Evolutionary conservation across 257 asterid genomes (phyloP).

Genomic region (Gentiana straminea): DNA sequence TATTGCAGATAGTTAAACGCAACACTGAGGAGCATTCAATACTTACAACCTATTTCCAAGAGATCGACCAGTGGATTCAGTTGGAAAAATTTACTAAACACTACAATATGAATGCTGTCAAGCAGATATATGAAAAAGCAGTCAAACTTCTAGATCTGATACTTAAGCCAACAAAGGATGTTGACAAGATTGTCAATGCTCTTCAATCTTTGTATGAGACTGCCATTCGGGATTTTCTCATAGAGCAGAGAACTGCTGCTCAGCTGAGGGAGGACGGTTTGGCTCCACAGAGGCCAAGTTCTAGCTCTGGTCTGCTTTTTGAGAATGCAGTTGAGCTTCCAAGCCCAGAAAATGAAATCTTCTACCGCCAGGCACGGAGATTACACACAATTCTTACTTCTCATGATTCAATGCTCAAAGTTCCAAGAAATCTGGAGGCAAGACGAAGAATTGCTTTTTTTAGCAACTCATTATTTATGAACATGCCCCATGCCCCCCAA

Average conservation of each 20-base stretch:
- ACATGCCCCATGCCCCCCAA: conserved; percentile 98
- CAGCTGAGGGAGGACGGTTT: conserved; percentile 89
- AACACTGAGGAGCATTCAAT: conserved; percentile 83
- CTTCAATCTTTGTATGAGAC: conserved; percentile 95
- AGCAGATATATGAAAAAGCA: conserved; percentile 60
- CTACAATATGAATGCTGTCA: conserved; percentile 57
- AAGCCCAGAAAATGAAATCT: conserved; percentile 45
- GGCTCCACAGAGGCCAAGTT: conserved; percentile 52
- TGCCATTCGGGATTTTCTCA: conserved; percentile 81
- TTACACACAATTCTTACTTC: conserved; percentile 87
- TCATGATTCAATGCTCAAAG: conserved; percentile 87
- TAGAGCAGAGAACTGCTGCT: conserved; percentile 53
- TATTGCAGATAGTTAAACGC: conserved; percentile 58
- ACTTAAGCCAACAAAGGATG: conserved; percentile 55
- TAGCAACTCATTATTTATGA: conserved; percentile 97
- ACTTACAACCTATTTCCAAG: conserved; percentile 69
- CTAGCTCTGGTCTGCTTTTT: conserved; percentile 66
- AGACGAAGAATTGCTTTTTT: conserved; percentile 96
- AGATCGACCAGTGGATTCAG: conserved; percentile 69
- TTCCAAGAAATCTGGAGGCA: conserved; percentile 94
- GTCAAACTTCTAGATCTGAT: conserved; percentile 62
- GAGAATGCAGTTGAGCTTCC: conserved; percentile 77
- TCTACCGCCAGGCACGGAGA: conserved; percentile 87
- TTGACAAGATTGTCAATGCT: conserved; percentile 75
- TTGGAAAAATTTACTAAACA: conserved; percentile 78